Evolutionary conservation across 148 eudicot genomes (phyloP).

Genomic region (Vaccinium myrtillus): DNA sequence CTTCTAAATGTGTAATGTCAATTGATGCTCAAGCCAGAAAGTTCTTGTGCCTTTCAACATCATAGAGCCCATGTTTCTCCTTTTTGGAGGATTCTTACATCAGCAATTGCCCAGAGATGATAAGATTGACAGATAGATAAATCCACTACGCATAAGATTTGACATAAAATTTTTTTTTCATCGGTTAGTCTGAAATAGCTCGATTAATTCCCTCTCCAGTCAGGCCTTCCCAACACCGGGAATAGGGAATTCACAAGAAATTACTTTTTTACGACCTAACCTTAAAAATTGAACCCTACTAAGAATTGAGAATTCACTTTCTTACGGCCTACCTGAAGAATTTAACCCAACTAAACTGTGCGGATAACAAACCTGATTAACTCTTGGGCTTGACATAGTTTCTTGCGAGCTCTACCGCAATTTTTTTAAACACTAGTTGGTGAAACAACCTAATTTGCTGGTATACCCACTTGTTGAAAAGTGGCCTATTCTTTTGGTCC

Average conservation of each 20-base stretch:
- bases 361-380: too few relatives aligned
- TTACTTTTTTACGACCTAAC: too few relatives aligned
- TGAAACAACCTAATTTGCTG: constrained; percentile 12
- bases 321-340: too few relatives aligned
- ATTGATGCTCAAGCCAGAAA: constrained; percentile 35
- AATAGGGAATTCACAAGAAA: too few relatives aligned
- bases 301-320: too few relatives aligned
- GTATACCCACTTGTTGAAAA: constrained; percentile 4
- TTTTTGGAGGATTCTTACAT: constrained; percentile 16
- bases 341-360: too few relatives aligned
- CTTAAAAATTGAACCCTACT: too few relatives aligned
- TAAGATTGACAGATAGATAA: constrained; percentile 18
- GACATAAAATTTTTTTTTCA: too few relatives aligned
- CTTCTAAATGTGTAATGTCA: constrained; percentile 23
- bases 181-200: too few relatives aligned
- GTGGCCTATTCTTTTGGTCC: background rate
- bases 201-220: too few relatives aligned
- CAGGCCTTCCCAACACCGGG: too few relatives aligned
- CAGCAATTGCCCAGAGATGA: constrained; percentile 13
- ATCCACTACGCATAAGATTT: background rate
- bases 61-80: constrained; percentile 20
- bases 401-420: background rate
- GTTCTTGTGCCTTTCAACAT: constrained; percentile 21
- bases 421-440: constrained; percentile 2
- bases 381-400: too few relatives aligned